Base-by-base conservation (phyloP, 441 rosid species). In the Jatropha multifida region DNA sequence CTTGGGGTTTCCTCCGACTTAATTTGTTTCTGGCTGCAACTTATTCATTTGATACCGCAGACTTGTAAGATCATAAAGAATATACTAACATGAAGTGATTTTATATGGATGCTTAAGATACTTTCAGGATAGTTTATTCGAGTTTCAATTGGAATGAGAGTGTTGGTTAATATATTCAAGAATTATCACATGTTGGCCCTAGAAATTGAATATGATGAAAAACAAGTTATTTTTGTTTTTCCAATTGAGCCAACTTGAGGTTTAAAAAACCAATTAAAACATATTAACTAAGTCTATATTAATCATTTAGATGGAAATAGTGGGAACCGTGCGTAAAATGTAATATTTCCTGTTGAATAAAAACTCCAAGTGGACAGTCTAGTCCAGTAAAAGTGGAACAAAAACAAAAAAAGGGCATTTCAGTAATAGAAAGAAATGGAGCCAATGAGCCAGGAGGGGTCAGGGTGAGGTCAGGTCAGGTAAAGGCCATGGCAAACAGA, bases 401-500 rank as follows among this genome's bases (percentile, higher is more conserved):
- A 68, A 68, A 68, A 18, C 7, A 4, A 48, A 20, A 41, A 7
- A 58, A 55, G 61, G 79, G 80, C 66, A 69, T 26, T 20, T 62
- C 3, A 74, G 78, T 56, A 18, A 66, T 54, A 7, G 46, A 65
- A 38, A 60, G 2, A 10, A 26, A 27, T 10, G 32, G 2, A 26
- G 60, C 13, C 2, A 32, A 2, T 0, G 32, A 23, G n/a, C 17
- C 48, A 54, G 56, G 27, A 13, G 1, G 4, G 41, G 32, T 32
- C 32, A 32, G 38, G 71, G 12, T 15, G 74, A 17, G 15, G 42
- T 17, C 20, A 42, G 37, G 70, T 59, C 73, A 48, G 65, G 73
- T 56, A n/a, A 56, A 68, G 73, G 65, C 77, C 63, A 23, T 20
- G 76, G 79, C 68, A 20, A 68, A 80, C 76, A 58, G 65, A 67